Evolutionary conservation across 352 stramenopile genomes (phyloP).

Genomic region (Globisporangium iwayamae): DNA sequence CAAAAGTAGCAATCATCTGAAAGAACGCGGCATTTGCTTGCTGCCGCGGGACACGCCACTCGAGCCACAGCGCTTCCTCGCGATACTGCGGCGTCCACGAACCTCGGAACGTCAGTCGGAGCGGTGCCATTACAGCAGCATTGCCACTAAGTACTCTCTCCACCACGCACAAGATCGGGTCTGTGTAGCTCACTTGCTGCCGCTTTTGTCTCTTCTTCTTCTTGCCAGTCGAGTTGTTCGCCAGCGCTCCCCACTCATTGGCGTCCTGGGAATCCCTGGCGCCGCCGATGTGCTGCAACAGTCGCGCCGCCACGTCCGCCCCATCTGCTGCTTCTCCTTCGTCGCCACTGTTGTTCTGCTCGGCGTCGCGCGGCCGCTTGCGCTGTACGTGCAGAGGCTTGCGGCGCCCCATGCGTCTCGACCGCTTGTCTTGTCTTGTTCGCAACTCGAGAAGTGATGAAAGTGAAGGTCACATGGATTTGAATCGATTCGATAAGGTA

Average conservation of each 20-base stretch:
- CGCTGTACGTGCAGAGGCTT: conserved; percentile 32
- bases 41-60: neutral
- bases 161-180: conserved; percentile 10
- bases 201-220: conserved; percentile 5
- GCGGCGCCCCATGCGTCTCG: conserved; percentile 25
- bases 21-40: neutral
- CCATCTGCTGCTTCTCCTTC: neutral
- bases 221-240: neutral
- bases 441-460: neutral
- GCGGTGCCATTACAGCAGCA: neutral
- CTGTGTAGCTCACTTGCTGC: neutral
- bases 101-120: conserved; percentile 16
- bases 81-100: conserved; percentile 10
- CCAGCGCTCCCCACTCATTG: neutral
- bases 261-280: neutral
- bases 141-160: neutral
- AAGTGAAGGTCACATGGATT: neutral
- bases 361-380: conserved; percentile 12
- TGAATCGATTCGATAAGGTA: neutral
- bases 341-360: neutral
- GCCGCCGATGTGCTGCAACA: neutral
- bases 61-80: conserved; percentile 12
- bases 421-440: neutral
- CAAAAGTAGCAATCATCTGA: neutral
- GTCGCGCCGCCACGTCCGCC: neutral